Conservation (phyloP, 306 rosid genomes). For the Cucumis melo region DNA sequence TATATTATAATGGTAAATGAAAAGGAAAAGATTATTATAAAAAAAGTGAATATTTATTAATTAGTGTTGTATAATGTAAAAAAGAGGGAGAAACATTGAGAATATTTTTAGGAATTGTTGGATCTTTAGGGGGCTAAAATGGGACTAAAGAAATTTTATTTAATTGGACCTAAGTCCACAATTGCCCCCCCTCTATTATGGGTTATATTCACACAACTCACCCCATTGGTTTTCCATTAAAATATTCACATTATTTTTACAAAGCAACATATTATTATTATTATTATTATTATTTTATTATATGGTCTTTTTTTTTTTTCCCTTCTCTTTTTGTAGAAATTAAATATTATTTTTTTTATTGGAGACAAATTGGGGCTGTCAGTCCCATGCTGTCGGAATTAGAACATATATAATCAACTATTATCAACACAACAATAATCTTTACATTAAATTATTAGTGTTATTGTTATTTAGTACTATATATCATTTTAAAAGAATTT, state of each 20-base stretch:
- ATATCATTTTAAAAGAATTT: background rate
- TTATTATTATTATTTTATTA: background rate
- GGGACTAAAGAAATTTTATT: background rate
- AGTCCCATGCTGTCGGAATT: background rate
- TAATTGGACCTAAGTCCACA: background rate
- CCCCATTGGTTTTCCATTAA: too few relatives aligned
- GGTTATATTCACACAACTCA: too few relatives aligned
- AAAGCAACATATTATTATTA: background rate
- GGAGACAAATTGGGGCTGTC: background rate
- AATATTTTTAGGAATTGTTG: background rate
- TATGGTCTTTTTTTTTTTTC: too few relatives aligned
- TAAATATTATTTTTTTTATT: background rate
- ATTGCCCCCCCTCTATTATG: background rate
- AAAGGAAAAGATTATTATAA: background rate
- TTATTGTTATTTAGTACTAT: background rate
- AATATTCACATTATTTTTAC: background rate
- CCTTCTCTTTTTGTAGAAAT: background rate
- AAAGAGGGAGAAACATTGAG: background rate
- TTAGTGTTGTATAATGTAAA: background rate
- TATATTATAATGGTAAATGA: background rate
- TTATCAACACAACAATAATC: background rate
- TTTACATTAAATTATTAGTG: background rate
- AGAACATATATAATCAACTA: background rate
- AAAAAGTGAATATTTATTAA: background rate
- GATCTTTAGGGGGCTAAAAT: conserved; percentile 2